Base-by-base conservation (phyloP, 139 green algal species). In the Closterium sp. region DNA sequence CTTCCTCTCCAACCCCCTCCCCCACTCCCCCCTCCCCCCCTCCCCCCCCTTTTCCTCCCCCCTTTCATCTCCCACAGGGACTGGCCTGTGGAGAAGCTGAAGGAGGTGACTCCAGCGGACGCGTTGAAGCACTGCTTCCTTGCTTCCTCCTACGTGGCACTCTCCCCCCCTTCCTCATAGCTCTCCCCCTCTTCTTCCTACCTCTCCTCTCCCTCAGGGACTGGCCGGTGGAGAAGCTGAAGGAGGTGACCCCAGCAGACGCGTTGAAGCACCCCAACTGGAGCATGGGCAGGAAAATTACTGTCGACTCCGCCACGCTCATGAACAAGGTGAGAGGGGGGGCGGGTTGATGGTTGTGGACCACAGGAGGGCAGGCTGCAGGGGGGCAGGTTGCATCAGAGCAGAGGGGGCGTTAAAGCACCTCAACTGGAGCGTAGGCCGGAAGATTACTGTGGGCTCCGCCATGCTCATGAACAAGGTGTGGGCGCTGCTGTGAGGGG, bases 401-500 rank as follows among this genome's bases (percentile, higher is more conserved):
- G 19, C 50, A 70, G 50, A 21, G 10, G 50, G 21, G 10, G 50
- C 13, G 50, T 42, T 42, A 6, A 42, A 42, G 34, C 34, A 42
- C 34, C 34, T 6, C 34, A 4, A 42, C 34, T 42, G 34, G 34
- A 93, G 91, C 93, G 95, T 99, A 98, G 98, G 98, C 90, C 97
- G 96, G 91, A 99, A 99, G 95, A 99, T 99, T 95, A 99, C 98
- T 2, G 97, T 99, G 62, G 98, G 99, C 95, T 97, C 94, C 38
- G 98, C 98, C 38, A 99, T 97, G 3, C 96, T 99, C 86, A 99
- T 99, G 98, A 99, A 99, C 97, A 99, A 99, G 96, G 97, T 96
- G 17, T 13, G 62, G 1, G 50, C 13, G 50, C 13, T 21, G 50
- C 13, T 21, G 50, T 19, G 50, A 42, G 34, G 34, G 34, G 34